phyloP scores from a whole-genome alignment of 164 flowering plant species.

The Buxus sempervirens region DNA sequence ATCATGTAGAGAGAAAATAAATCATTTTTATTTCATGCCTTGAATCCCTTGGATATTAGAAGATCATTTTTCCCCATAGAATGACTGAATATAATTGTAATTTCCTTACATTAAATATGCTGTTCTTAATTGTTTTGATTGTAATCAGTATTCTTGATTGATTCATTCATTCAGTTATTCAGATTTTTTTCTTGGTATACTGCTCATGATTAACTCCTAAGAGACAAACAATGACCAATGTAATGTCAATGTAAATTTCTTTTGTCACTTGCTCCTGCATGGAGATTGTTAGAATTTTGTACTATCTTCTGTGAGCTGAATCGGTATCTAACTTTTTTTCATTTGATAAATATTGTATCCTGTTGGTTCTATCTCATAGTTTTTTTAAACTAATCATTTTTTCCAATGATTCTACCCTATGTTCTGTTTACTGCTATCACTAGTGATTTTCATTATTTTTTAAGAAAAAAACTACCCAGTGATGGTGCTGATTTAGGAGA shows the following conservation, averaged over 20 bases:
- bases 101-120: background rate
- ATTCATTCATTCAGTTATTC: background rate
- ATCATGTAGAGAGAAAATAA: background rate
- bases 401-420: too few species aligned
- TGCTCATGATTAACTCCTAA: background rate
- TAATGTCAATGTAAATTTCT: too few species aligned
- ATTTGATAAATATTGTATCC: too few species aligned
- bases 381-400: too few species aligned
- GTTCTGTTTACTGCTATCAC: too few species aligned
- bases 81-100: background rate
- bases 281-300: background rate
- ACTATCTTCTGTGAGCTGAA: background rate
- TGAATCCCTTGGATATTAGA: background rate
- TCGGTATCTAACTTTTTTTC: background rate
- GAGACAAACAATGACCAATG: background rate
- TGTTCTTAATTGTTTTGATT: background rate
- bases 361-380: too few species aligned
- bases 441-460: too few species aligned
- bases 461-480: too few species aligned
- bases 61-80: background rate
- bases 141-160: background rate
- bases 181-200: background rate
- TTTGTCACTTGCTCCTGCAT: background rate
- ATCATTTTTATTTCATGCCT: conserved; percentile 6
- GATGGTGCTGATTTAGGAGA: too few species aligned